These are phyloP conservation scores for Lenwebbia sp. DNA, from an alignment of 345 rosid species.

Conservation along the genomic window DNA sequence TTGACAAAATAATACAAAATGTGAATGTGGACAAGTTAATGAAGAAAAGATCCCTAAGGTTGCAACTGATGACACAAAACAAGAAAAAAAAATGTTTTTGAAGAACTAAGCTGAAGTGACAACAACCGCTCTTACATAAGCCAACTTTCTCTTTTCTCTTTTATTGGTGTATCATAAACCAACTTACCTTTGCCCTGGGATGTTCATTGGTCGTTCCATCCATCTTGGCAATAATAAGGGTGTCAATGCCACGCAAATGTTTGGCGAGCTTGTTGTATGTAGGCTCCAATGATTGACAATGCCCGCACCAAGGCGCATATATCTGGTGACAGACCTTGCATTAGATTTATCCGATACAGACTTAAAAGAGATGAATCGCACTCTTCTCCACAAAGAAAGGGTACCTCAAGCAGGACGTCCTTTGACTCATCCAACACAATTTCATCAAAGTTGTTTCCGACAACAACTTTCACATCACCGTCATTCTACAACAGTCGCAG, in stretches of 20 bases:
- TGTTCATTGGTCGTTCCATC: slow-evolving; percentile 99
- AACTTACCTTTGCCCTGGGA: slow-evolving; percentile 88
- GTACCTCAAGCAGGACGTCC: slow-evolving; percentile 97
- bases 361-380: not conserved
- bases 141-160: not conserved
- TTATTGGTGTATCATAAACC: not conserved
- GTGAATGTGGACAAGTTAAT: not conserved
- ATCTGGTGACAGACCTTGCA: slow-evolving; percentile 31
- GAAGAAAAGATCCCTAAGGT: not conserved
- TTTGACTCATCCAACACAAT: slow-evolving; percentile 90
- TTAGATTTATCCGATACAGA: not conserved
- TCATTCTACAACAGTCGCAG: slow-evolving; percentile 45
- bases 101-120: not conserved
- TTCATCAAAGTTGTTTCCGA: slow-evolving; percentile 85
- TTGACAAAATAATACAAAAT: not conserved
- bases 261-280: slow-evolving; percentile 88
- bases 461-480: slow-evolving; percentile 93
- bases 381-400: not conserved
- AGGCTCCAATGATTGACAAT: slow-evolving; percentile 94
- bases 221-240: slow-evolving; percentile 92
- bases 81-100: not conserved
- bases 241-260: slow-evolving; percentile 69
- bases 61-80: not conserved
- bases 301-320: slow-evolving; percentile 99
- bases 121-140: not conserved